Conservation (phyloP, 805 yeast genomes). For the Cyberlindnera maclurae region DNA sequence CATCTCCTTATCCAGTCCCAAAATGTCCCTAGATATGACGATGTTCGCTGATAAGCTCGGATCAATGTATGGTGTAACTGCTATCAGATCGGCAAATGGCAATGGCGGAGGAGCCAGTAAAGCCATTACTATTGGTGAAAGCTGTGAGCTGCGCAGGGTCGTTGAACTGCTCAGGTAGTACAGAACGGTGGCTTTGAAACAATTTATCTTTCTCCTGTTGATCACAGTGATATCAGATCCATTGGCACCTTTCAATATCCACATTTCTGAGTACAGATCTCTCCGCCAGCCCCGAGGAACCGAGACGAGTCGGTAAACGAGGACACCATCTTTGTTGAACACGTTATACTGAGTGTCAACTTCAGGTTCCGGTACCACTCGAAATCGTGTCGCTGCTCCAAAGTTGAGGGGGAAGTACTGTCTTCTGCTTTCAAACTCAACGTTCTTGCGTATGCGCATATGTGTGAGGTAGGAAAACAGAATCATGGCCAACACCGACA, state of each 20-base stretch:
- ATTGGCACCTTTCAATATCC: background rate
- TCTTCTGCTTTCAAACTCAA: constrained; percentile 1
- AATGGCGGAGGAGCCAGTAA: background rate
- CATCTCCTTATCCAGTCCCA: constrained; percentile 4
- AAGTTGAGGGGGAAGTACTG: constrained; percentile 1
- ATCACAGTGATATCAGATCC: background rate
- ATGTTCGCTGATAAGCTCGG: constrained; percentile 8
- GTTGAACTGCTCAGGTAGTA: background rate
- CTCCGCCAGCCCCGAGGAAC: background rate
- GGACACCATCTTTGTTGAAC: background rate
- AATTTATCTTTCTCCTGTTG: background rate
- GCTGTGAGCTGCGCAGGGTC: background rate
- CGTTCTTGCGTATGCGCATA: background rate
- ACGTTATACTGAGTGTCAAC: background rate
- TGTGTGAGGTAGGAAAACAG: background rate
- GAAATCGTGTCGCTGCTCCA: background rate
- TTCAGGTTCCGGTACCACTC: background rate
- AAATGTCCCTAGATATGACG: background rate
- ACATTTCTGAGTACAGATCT: background rate
- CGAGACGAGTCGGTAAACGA: background rate
- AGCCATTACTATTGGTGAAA: background rate
- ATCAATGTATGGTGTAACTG: constrained; percentile 11
- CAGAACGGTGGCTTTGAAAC: background rate
- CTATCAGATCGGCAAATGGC: background rate
- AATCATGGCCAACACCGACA: too few relatives aligned